Percentiles rank a stretch among this genome's conserved stretches.
These are phyloP conservation scores for Salix purpurea DNA, from an alignment of 345 rosid species.

Conservation along the genomic window DNA sequence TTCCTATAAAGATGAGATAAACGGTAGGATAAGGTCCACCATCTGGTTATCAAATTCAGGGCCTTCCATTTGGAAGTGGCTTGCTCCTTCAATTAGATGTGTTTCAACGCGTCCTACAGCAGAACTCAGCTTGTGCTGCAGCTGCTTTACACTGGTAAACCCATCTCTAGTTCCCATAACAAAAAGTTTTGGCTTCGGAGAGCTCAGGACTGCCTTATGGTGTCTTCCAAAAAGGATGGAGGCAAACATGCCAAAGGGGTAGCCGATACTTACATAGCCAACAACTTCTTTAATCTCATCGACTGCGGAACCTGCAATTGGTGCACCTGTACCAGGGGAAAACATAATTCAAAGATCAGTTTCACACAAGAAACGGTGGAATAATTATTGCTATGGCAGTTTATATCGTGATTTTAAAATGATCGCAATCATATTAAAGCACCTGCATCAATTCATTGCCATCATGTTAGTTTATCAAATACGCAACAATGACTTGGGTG, in stretches of 20 bases:
- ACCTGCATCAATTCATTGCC: background rate
- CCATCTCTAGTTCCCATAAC: constrained; percentile 94
- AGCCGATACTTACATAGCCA: constrained; percentile 81
- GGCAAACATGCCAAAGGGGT: constrained; percentile 82
- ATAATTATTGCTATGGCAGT: background rate
- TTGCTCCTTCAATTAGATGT: constrained; percentile 74
- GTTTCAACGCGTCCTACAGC: constrained; percentile 63
- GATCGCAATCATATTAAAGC: background rate
- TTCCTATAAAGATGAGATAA: constrained; percentile 51
- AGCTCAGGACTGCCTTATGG: constrained; percentile 69
- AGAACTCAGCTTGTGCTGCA: constrained; percentile 65
- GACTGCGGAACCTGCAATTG: constrained; percentile 90
- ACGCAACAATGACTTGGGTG: background rate
- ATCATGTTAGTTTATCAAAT: background rate
- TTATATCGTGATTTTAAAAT: background rate
- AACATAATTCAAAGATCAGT: background rate
- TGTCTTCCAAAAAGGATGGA: constrained; percentile 80
- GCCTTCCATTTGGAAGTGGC: constrained; percentile 98
- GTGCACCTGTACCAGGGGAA: constrained; percentile 58
- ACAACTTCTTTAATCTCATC: constrained; percentile 67
- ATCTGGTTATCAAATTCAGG: constrained; percentile 73
- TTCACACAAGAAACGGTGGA: background rate
- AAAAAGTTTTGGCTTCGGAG: constrained; percentile 81
- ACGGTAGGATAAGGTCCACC: constrained; percentile 56
- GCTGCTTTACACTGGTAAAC: constrained; percentile 83